Conservation (phyloP, 2,329 filamentous ascomycete species). For the Fusarium devonianum region DNA sequence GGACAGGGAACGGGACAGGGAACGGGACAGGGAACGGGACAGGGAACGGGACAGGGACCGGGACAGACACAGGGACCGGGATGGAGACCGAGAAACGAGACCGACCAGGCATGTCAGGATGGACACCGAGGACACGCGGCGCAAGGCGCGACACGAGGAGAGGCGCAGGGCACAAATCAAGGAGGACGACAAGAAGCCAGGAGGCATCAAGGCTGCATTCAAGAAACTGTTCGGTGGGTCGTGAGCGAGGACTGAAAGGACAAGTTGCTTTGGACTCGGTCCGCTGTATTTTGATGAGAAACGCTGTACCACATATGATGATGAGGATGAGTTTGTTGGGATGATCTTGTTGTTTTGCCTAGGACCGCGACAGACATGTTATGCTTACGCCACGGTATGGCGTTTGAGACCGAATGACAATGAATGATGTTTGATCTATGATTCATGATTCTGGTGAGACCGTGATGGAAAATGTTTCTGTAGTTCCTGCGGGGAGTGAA, state of each 20-base stretch:
- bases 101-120: conserved; percentile 38
- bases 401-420: conserved; percentile 21
- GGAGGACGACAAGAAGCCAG: conserved; percentile 44
- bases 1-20: conserved; percentile 13
- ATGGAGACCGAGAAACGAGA: conserved; percentile 12
- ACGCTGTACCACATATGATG: conserved; percentile 37
- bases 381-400: conserved; percentile 16
- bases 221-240: conserved; percentile 43
- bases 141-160: conserved; percentile 46
- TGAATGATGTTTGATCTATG: conserved; percentile 9
- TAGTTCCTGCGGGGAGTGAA: too few species aligned
- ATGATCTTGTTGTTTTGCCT: conserved; percentile 18
- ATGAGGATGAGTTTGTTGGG: conserved; percentile 27
- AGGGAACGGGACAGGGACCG: conserved; percentile 19
- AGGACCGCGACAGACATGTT: conserved; percentile 24
- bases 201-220: conserved; percentile 43
- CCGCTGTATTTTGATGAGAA: conserved; percentile 36
- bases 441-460: too few species aligned
- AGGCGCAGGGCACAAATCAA: conserved; percentile 44
- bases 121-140: conserved; percentile 46
- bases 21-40: not conserved
- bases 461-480: too few species aligned
- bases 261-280: conserved; percentile 20
- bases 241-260: conserved; percentile 22
- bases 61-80: not conserved